Base-by-base conservation (phyloP, 2,329 filamentous ascomycete species). In the Ceratocystis lukuohia region DNA sequence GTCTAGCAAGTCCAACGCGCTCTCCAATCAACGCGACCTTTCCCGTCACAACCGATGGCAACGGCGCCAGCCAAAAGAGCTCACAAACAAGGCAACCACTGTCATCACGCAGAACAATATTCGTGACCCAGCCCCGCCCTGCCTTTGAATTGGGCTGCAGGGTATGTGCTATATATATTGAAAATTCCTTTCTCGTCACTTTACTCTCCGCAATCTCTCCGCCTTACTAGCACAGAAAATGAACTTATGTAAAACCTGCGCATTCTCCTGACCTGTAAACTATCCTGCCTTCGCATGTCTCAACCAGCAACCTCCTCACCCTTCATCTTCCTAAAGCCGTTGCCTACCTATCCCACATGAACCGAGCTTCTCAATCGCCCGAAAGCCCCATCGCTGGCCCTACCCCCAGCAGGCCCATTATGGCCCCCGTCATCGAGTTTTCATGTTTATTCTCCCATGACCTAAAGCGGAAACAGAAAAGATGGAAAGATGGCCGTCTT, bases 401-500 rank as follows among this genome's bases (percentile, higher is more conserved):
- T n/a, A 62, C 64, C 64, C 50, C 20, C 56, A 28, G 20, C 64
- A 62, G 63, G 28, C 82, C 85, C 71, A 85, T 83, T 71, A 88
- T 86, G 22, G 90, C 91, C 1, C 80, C 83, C 0, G 91, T 96
- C 48, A 79, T 88, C 72, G 91, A 95, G 72, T 95, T 88, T 74
- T 82, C 84, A 69, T 96, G 92, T 74, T 84, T 96, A 3, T 96
- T 89, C 75, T 95, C 91, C 1, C 85, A 89, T 73, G 92, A 96
- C 73, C 75, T 96, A 53, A 85, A 86, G 64, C 85, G 89, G 66
- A 96, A 96, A 77, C 86, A 90, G 71, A 96, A 96, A 74, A 81
- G 89, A 68, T 96, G 92, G 92, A 90, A 96, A 72, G 92, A 96
- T 86, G 92, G 93, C 45, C 85, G 85, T 64, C 82, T 96, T 69